phyloP scores from a whole-genome alignment of 306 rosid genomes.

The Bauhinia variegata region DNA sequence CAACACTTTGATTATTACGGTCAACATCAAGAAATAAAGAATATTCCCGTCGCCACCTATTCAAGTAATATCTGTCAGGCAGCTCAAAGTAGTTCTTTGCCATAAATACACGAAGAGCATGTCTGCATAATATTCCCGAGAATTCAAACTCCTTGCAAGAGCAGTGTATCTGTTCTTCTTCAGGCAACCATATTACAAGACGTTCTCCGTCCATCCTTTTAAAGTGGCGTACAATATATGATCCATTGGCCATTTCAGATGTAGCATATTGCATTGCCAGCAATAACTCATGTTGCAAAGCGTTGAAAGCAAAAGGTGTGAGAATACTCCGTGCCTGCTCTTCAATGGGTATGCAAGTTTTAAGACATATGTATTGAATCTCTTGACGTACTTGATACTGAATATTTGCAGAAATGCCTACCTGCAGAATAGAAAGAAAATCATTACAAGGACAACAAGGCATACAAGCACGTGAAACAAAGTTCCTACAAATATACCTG shows the following conservation, averaged over 20 bases:
- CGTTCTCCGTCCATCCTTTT: constrained; percentile 74
- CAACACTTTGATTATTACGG: constrained; percentile 40
- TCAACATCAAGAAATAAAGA: constrained; percentile 54
- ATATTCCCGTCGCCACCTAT: constrained; percentile 77
- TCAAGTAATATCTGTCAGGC: constrained; percentile 74
- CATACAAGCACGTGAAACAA: constrained; percentile 9
- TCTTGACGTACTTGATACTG: constrained; percentile 60
- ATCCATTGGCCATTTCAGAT: constrained; percentile 79
- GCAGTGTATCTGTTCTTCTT: constrained; percentile 81
- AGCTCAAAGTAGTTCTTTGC: constrained; percentile 86
- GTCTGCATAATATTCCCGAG: constrained; percentile 88
- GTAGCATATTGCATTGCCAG: constrained; percentile 83
- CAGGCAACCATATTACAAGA: constrained; percentile 74
- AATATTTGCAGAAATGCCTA: constrained; percentile 68
- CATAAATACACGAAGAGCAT: constrained; percentile 65
- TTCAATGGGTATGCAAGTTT: constrained; percentile 85
- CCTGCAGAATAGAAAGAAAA: constrained; percentile 50
- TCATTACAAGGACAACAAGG: constrained; percentile 26
- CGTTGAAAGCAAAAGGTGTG: constrained; percentile 83
- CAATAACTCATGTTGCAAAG: constrained; percentile 72
- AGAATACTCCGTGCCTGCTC: constrained; percentile 79
- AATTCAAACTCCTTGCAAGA: constrained; percentile 97
- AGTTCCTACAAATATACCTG: constrained; percentile 55
- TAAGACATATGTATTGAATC: constrained; percentile 64
- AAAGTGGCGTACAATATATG: constrained; percentile 72